Base-by-base conservation (phyloP, 495 filamentous ascomycete species). In the Tuber microsphaerosporum region DNA sequence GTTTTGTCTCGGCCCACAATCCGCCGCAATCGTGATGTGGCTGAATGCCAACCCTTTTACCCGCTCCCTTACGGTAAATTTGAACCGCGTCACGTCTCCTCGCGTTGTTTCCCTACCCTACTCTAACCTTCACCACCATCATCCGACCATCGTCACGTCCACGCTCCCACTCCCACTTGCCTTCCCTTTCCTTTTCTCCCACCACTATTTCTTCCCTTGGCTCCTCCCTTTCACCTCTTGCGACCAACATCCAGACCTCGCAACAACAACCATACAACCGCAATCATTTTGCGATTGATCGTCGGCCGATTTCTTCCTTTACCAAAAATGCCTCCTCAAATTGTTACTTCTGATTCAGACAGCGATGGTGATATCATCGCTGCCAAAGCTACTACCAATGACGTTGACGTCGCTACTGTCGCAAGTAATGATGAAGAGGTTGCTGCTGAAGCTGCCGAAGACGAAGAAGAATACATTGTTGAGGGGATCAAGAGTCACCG, bases 401-500 rank as follows among this genome's bases (percentile, higher is more conserved):
- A 43, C 20, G 42, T 76, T 39, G 74, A 44, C 31, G 71, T 70
- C 17, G 56, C 16, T 9, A 41, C 26, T 61, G 20, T 71, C 34
- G n/a, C 43, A 19, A 70, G 76, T 22, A 75, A 72, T 37, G 70
- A 76, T 22, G 79, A 81, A 43, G 46, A 73, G 42, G 75, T 69
- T 16, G 81, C 77, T 34, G 80, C 77, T 31, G 77, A 77, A 42
- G 71, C 75, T 20, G 84, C 84, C 42, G 85, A 82, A 2, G 84
- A 83, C 22, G 77, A 73, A 4, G 81, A 83, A 22, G 81, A 84
- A 77, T 90, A 83, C 74, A 86, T 89, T 31, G 89, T 90, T 43
- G 89, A 90, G 80, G 85, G 85, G 73, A 90, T 90, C 73, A 78
- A 85, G 71, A 83, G 81, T 61, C 89, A 90, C 73, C 83, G 86